A percentile compares a stretch with the other conserved stretches of the same genome.
Conservation (phyloP, 805 yeast genomes). For the Wickerhamomyces kurtzmanii region DNA sequence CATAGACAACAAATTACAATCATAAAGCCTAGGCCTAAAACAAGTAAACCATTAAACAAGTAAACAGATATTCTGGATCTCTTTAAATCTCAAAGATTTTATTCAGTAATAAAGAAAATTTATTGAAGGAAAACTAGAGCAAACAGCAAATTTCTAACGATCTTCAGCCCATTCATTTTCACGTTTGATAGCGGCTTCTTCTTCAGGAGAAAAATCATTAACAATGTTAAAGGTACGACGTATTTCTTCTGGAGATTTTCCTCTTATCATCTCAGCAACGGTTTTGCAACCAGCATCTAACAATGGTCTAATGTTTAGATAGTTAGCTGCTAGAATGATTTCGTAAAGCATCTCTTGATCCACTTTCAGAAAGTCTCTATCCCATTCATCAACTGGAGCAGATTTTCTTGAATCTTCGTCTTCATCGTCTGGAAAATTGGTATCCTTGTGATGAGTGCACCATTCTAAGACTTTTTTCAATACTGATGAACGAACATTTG, state of each 20-base stretch:
- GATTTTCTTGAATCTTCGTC: constrained; percentile 80
- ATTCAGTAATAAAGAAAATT: no score
- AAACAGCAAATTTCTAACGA: constrained; percentile 29
- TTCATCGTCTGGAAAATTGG: constrained; percentile 65
- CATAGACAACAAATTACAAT: no score
- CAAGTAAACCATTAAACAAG: no score
- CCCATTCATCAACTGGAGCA: constrained; percentile 96
- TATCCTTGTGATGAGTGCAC: constrained; percentile 90
- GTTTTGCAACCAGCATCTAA: constrained; percentile 73
- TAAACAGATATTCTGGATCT: no score
- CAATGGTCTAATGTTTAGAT: constrained; percentile 64
- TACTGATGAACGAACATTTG: constrained; percentile 82
- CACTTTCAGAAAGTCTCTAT: constrained; percentile 83
- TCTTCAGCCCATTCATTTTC: constrained; percentile 92
- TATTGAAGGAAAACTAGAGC: constrained; percentile 1
- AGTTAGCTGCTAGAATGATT: constrained; percentile 74
- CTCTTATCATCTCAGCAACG: constrained; percentile 78
- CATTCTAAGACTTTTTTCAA: constrained; percentile 88
- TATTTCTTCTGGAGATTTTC: constrained; percentile 72
- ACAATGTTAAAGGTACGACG: constrained; percentile 73
- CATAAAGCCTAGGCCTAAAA: no score
- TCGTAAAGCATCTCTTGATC: constrained; percentile 87
- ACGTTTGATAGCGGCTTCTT: constrained; percentile 78
- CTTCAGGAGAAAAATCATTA: constrained; percentile 79
- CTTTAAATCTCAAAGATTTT: no score